Conservation (phyloP, 2,329 filamentous ascomycete species). For the Botrytis byssoidea region DNA sequence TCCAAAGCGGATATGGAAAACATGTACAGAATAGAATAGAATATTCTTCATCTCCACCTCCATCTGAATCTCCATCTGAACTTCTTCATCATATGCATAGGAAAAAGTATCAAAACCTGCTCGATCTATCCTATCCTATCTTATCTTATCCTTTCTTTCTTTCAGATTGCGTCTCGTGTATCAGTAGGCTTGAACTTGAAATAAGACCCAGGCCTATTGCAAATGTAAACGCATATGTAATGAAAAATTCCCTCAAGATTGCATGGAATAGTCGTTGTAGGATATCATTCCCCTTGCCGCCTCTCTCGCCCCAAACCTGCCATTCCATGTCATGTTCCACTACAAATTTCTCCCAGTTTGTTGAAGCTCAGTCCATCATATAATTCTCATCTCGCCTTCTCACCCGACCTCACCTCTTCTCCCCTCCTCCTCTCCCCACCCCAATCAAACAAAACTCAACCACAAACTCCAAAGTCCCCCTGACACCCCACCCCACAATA, state of each 20-base stretch:
- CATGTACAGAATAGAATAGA: neutral
- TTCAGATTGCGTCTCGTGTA: neutral
- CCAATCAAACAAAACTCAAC: neutral
- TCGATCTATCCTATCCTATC: neutral
- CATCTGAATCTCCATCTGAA: too few relatives aligned
- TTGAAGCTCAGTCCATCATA: neutral
- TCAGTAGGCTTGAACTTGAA: neutral
- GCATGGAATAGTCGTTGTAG: neutral
- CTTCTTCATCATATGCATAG: neutral
- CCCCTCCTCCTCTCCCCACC: neutral
- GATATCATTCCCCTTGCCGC: neutral
- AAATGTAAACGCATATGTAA: neutral
- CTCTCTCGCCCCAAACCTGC: neutral
- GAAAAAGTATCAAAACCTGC: neutral
- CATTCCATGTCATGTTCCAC: neutral
- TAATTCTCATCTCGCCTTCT: neutral
- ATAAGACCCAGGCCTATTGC: too few relatives aligned
- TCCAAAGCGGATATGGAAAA: neutral
- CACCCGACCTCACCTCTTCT: neutral
- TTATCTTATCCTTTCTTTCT: neutral
- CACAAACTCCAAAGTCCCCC: conserved; percentile 9
- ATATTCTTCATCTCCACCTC: neutral
- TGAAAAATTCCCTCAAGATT: neutral
- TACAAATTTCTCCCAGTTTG: neutral
- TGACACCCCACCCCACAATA: conserved; percentile 16